Percentiles rank a stretch among this genome's conserved stretches.
phyloP scores from a whole-genome alignment of 1,284 basidiomycete species.

The Wolfiporia cocos region DNA sequence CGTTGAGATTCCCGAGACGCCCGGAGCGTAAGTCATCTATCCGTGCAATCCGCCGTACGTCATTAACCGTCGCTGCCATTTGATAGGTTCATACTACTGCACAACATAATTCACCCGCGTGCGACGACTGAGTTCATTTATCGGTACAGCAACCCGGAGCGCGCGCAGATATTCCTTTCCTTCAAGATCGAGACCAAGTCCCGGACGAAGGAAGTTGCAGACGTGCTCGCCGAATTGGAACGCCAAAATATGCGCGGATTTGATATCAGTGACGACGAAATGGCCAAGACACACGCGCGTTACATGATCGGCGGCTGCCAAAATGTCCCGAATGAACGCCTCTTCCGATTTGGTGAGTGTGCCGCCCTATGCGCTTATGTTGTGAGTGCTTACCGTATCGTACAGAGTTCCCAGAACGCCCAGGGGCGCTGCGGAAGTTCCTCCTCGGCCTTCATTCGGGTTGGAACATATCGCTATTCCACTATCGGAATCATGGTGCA shows the following conservation, averaged over 20 bases:
- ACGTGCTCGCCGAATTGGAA: constrained; percentile 59
- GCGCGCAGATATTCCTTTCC: constrained; percentile 87
- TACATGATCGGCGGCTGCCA: constrained; percentile 91
- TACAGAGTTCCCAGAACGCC: constrained; percentile 93
- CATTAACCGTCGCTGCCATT: constrained; percentile 2
- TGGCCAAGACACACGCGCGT: constrained; percentile 91
- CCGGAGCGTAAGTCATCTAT: constrained; percentile 60
- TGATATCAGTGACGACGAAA: constrained; percentile 93
- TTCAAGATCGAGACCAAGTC: constrained; percentile 74
- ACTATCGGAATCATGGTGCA: constrained; percentile 96
- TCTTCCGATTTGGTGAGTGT: constrained; percentile 87
- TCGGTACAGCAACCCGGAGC: constrained; percentile 66
- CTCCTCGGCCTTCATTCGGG: constrained; percentile 74
- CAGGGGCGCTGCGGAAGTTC: constrained; percentile 89
- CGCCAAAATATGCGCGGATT: constrained; percentile 72
- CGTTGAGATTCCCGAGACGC: constrained; percentile 88
- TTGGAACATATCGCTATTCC: constrained; percentile 97
- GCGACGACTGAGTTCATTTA: constrained; percentile 98
- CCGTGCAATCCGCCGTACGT: background rate
- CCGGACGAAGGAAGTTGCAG: constrained; percentile 63
- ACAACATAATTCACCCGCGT: constrained; percentile 85
- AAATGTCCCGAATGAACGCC: constrained; percentile 76
- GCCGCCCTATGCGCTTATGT: background rate
- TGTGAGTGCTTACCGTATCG: background rate
- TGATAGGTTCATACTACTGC: constrained; percentile 84